Conservation (phyloP, 2,329 filamentous ascomycete genomes). For the Fusarium kyushuense region DNA sequence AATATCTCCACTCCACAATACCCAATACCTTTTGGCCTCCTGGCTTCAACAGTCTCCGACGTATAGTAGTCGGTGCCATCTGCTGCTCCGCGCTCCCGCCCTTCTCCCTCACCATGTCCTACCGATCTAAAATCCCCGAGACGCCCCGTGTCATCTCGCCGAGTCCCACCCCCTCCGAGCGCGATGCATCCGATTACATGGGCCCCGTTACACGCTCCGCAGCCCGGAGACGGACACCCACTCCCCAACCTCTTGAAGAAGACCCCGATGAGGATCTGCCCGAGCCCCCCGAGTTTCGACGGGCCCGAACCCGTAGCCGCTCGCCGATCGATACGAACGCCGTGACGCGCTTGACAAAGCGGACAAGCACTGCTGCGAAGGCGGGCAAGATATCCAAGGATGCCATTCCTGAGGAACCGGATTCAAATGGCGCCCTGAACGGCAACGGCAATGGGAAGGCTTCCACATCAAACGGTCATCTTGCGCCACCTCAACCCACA, state of each 20-base stretch:
- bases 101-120: conserved; percentile 67
- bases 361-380: conserved; percentile 54
- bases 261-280: conserved; percentile 64
- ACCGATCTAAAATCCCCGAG: conserved; percentile 71
- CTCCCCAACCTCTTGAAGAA: conserved; percentile 72
- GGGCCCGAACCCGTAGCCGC: conserved; percentile 77
- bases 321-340: conserved; percentile 71
- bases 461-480: conserved; percentile 68
- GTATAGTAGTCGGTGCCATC: conserved; percentile 68
- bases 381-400: conserved; percentile 45
- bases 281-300: conserved; percentile 62
- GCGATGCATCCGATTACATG: conserved; percentile 63
- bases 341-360: conserved; percentile 65
- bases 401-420: conserved; percentile 36
- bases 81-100: conserved; percentile 68
- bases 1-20: conserved; percentile 58
- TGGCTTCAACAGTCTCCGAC: conserved; percentile 61
- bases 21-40: conserved; percentile 58
- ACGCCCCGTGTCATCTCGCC: conserved; percentile 92
- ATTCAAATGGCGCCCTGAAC: conserved; percentile 51
- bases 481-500: conserved; percentile 74
- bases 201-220: conserved; percentile 83
- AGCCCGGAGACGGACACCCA: conserved; percentile 66
- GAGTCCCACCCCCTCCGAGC: conserved; percentile 72
- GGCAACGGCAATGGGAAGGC: conserved; percentile 52